A percentile compares a stretch with the other conserved stretches of the same genome.
Conservation (phyloP, 805 yeast genomes). For the Saturnispora kantuleensis region DNA sequence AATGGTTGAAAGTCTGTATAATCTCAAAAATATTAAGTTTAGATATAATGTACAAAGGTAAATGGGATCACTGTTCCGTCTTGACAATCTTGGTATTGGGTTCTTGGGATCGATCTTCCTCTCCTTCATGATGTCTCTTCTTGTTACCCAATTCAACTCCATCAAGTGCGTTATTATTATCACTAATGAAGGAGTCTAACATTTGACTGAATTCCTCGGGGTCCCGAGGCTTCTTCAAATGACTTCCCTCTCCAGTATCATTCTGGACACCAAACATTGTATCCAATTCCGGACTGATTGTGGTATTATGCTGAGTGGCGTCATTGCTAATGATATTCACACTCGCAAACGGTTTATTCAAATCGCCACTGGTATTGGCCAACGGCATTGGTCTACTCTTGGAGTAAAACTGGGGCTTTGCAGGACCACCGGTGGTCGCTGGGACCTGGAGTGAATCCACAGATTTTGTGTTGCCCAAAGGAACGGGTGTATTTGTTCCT, state of each 20-base stretch:
- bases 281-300: background rate
- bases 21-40: background rate
- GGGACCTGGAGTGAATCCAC: too few relatives aligned
- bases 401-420: constrained; percentile 7
- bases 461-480: too few relatives aligned
- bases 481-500: background rate
- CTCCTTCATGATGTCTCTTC: constrained; percentile 2
- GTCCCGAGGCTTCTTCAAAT: background rate
- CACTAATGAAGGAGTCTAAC: constrained; percentile 8
- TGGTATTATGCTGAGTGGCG: background rate
- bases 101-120: background rate
- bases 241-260: background rate
- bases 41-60: background rate
- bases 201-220: constrained; percentile 4
- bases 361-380: background rate
- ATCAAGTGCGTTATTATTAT: constrained; percentile 7
- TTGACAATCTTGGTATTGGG: background rate
- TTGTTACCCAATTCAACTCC: constrained; percentile 1
- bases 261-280: background rate
- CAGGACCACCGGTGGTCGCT: background rate
- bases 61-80: background rate
- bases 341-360: background rate
- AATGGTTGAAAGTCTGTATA: constrained; percentile 27
- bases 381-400: constrained; percentile 3
- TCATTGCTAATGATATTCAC: background rate